A percentile compares a stretch with the other conserved stretches of the same genome.
phyloP scores from a whole-genome alignment of 768 basidiomycete species.

The Mycena galopus region DNA sequence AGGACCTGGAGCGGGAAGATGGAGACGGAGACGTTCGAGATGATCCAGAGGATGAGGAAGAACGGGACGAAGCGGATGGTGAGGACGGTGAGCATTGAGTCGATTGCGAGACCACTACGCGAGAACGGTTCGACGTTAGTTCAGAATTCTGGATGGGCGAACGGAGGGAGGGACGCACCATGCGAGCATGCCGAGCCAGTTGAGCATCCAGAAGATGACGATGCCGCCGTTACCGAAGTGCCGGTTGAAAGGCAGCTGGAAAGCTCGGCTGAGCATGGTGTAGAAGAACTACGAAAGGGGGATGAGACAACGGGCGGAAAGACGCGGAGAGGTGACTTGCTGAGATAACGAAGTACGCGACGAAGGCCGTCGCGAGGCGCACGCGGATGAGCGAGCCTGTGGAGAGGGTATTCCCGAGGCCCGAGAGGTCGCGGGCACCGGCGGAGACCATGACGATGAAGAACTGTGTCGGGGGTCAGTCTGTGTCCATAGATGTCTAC shows the following conservation, averaged over 20 bases:
- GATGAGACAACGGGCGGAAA: background rate
- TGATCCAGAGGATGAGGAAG: conserved; percentile 77
- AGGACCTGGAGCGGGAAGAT: conserved; percentile 70
- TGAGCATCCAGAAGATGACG: conserved; percentile 77
- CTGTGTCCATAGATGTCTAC: conserved; percentile 36
- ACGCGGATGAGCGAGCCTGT: conserved; percentile 53
- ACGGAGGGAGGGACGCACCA: conserved; percentile 45
- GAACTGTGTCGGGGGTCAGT: conserved; percentile 33
- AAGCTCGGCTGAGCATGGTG: conserved; percentile 70
- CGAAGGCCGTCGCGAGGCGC: conserved; percentile 54
- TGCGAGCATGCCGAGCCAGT: conserved; percentile 59
- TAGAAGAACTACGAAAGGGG: conserved; percentile 62
- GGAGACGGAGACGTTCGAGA: conserved; percentile 71
- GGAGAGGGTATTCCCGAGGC: conserved; percentile 55
- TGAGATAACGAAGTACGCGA: conserved; percentile 57
- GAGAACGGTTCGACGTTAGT: too few species aligned
- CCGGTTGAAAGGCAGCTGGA: conserved; percentile 67
- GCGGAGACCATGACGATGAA: conserved; percentile 41
- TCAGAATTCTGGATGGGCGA: background rate
- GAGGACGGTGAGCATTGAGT: conserved; percentile 69
- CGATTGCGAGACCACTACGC: conserved; percentile 74
- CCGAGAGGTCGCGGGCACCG: conserved; percentile 50
- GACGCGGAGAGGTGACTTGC: conserved; percentile 40
- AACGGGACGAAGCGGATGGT: conserved; percentile 65
- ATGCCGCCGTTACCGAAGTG: conserved; percentile 67